These are phyloP conservation scores for Botrytis deweyae DNA, from an alignment of 2,329 filamentous ascomycete genomes.

Conservation along the genomic window DNA sequence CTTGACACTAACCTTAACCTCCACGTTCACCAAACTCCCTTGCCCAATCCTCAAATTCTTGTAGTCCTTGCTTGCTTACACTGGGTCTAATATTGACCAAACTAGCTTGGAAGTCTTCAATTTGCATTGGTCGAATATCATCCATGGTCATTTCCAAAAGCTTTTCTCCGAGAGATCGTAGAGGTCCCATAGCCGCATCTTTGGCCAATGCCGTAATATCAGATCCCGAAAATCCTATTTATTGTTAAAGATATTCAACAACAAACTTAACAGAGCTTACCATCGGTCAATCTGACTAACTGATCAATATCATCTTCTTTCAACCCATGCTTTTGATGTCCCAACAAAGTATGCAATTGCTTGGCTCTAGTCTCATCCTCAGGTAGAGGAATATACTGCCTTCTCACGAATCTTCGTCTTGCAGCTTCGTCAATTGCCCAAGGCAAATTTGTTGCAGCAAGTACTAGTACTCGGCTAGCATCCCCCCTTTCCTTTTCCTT, in stretches of 20 bases:
- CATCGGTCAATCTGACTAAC: constrained; percentile 76
- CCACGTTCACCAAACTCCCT: constrained; percentile 89
- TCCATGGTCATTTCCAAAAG: constrained; percentile 91
- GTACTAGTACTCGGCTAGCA: constrained; percentile 82
- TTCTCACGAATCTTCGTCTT: constrained; percentile 80
- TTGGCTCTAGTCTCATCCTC: constrained; percentile 77
- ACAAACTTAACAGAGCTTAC: constrained; percentile 26
- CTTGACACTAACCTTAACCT: constrained; percentile 57
- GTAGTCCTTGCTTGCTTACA: constrained; percentile 80
- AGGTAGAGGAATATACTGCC: constrained; percentile 94
- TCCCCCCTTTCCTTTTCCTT: constrained; percentile 73
- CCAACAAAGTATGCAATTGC: constrained; percentile 76
- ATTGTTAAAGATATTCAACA: constrained; percentile 21
- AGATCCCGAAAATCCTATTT: constrained; percentile 87
- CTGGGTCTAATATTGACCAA: constrained; percentile 83
- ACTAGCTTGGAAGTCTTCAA: constrained; percentile 82
- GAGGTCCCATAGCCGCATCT: constrained; percentile 94
- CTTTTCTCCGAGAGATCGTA: constrained; percentile 85
- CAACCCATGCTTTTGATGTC: constrained; percentile 72
- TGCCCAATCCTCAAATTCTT: constrained; percentile 93
- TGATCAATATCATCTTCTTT: constrained; percentile 67
- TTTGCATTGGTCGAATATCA: constrained; percentile 81
- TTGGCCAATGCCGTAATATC: constrained; percentile 97
- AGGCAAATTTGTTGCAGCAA: constrained; percentile 92
- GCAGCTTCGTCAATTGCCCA: constrained; percentile 99